Evolutionary conservation across 1,284 basidiomycete species (phyloP).

Genomic region (Ustilago shanxiensis): DNA sequence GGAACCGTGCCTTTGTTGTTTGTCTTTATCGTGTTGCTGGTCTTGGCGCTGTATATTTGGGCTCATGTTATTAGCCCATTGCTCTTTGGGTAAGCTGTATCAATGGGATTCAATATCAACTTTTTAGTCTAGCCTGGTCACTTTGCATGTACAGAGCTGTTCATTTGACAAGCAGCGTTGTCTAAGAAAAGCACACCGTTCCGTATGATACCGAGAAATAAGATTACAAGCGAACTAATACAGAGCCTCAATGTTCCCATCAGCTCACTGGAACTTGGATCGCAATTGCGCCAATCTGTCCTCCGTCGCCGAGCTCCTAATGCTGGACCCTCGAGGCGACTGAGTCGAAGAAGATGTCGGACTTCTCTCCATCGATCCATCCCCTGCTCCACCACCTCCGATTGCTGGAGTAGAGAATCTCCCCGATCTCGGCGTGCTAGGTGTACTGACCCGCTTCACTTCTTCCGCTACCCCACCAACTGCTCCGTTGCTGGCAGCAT

Average conservation of each 20-base stretch:
- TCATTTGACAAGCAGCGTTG: too few relatives aligned
- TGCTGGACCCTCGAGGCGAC: conserved; percentile 24
- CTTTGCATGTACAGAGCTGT: too few relatives aligned
- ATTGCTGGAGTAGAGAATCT: conserved; percentile 10
- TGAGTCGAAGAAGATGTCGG: conserved; percentile 33
- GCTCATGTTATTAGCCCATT: conserved; percentile 16
- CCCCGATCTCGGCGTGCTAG: conserved; percentile 20
- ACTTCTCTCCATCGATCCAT: conserved; percentile 28
- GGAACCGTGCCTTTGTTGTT: conserved; percentile 27
- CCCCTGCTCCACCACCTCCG: neutral
- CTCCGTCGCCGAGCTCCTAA: conserved; percentile 44
- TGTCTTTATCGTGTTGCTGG: conserved; percentile 17
- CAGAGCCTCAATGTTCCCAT: neutral
- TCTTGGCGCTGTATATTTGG: conserved; percentile 42
- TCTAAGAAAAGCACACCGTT: neutral
- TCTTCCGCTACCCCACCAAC: conserved; percentile 4
- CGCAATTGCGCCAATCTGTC: conserved; percentile 63
- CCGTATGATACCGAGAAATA: neutral
- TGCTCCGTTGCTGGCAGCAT: neutral
- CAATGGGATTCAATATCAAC: neutral
- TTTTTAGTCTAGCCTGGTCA: neutral
- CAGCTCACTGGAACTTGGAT: conserved; percentile 52
- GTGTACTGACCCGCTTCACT: conserved; percentile 24
- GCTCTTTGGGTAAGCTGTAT: conserved; percentile 8
- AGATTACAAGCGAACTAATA: neutral